Conservation (phyloP, 2,329 filamentous ascomycete genomes). For the Pseudocercospora crystallina region DNA sequence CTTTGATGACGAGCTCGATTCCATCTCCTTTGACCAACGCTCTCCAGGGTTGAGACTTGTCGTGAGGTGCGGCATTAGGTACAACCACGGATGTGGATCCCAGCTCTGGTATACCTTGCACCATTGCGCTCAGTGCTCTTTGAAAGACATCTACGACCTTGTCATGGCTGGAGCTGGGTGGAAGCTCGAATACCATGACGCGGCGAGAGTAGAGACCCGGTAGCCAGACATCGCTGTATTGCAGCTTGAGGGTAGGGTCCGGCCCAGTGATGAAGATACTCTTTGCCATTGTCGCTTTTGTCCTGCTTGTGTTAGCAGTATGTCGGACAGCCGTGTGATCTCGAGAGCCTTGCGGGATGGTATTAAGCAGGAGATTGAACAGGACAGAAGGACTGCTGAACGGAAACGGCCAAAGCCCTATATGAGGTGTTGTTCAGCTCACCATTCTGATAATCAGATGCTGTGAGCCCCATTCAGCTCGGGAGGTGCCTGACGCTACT, state of each 20-base stretch:
- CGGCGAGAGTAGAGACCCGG: slow-evolving; percentile 22
- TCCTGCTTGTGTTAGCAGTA: no score
- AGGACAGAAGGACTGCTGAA: no score
- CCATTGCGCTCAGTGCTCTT: slow-evolving; percentile 19
- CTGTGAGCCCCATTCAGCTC: no score
- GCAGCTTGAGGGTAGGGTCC: slow-evolving; percentile 16
- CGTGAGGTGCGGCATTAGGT: slow-evolving; percentile 16
- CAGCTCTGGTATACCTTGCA: slow-evolving; percentile 25
- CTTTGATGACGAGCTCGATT: slow-evolving; percentile 20
- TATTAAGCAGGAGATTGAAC: no score
- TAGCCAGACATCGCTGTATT: slow-evolving; percentile 26
- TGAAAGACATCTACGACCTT: slow-evolving; percentile 15
- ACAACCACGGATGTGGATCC: slow-evolving; percentile 14
- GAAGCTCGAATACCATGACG: slow-evolving; percentile 20
- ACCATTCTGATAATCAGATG: no score
- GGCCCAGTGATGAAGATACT: slow-evolving; percentile 19
- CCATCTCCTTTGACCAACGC: slow-evolving; percentile 15
- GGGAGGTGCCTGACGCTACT: no score
- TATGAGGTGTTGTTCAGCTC: no score
- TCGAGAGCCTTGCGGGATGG: no score
- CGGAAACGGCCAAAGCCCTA: no score
- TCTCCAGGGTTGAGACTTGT: slow-evolving; percentile 19
- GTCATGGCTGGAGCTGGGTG: slow-evolving; percentile 15
- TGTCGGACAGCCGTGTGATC: no score
- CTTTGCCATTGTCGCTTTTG: slow-evolving; percentile 4